Conservation (phyloP, 768 basidiomycete species). For the Suillus alpinus region DNA sequence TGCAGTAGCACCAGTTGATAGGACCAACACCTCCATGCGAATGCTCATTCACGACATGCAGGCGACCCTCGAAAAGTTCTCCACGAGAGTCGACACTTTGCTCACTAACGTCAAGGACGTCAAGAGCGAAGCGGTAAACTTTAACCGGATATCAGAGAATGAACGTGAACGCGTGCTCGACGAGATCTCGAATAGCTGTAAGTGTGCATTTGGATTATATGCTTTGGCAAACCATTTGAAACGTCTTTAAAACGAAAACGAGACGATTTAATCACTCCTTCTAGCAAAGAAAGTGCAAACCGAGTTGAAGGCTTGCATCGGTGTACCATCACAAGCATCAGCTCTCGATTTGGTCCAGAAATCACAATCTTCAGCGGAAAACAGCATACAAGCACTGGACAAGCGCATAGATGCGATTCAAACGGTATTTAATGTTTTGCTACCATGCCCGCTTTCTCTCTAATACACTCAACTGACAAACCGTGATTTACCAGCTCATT, state of each 20-base stretch:
- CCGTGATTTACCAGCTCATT: constrained; percentile 32
- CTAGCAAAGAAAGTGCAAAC: constrained; percentile 64
- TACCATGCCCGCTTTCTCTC: constrained; percentile 18
- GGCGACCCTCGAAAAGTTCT: constrained; percentile 66
- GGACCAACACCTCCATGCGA: constrained; percentile 65
- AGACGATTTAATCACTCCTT: constrained; percentile 8
- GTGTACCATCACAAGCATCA: constrained; percentile 50
- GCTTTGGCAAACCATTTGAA: constrained; percentile 16
- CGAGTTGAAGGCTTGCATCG: constrained; percentile 56
- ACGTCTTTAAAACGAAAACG: constrained; percentile 5
- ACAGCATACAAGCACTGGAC: constrained; percentile 42
- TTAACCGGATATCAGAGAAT: constrained; percentile 56
- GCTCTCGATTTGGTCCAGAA: constrained; percentile 39
- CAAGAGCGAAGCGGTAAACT: constrained; percentile 48
- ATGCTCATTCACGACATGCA: constrained; percentile 75
- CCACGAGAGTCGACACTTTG: constrained; percentile 52
- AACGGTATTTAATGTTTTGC: constrained; percentile 32
- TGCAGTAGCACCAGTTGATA: constrained; percentile 55
- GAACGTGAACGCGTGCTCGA: constrained; percentile 55
- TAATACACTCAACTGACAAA: constrained; percentile 13
- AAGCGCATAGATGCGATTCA: constrained; percentile 58
- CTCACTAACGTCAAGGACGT: constrained; percentile 49
- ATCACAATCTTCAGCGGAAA: constrained; percentile 37
- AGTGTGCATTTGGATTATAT: constrained; percentile 19
- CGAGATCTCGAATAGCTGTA: constrained; percentile 57